Base-by-base conservation (phyloP, 768 basidiomycete genomes). In the Clitopilus hobsonii region DNA sequence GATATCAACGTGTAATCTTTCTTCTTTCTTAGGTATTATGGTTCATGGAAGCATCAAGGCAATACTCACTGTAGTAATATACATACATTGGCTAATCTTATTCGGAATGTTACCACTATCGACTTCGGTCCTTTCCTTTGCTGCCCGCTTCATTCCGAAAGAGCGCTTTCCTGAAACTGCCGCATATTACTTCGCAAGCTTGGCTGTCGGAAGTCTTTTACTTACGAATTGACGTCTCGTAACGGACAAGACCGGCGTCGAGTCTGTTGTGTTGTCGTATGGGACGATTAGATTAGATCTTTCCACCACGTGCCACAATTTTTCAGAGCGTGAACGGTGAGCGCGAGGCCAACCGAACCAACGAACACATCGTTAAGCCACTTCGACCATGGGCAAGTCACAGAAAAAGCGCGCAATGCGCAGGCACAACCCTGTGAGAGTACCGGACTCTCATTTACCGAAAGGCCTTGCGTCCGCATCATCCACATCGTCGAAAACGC, bases 361-460 rank as follows among this genome's bases (percentile, higher is more conserved):
- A 24, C 14, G n/a, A 23, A 29, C 50, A n/a, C 14, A 36, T 48
- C 51, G 22, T 26, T 51, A 20, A 10, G 10, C 30, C 36, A 32
- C 25, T n/a, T n/a, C 25, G 28, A 63, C 60, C 25, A 98, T 98
- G 94, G 94, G 93, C 62, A 97, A 96, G 71, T 85, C 91, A 36
- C 93, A 95, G 67, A 96, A 95, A 74, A 92, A 93, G 67, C 80
- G 83, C 55, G 65, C 81, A 7, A 86, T 86, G 87, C 85, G 91
- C 41, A 78, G 94, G 55, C 94, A 97, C 70, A 97, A 98, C 64
- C 94, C 94, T 6, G 80, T 97, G 75, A 81, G 94, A 29, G 94
- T 98, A 0, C 94, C 95, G 20, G 94, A 97, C 70, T 86, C 89
- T 2, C 94, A 97, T 76, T 73, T 98, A 3, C 86, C 91, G 2